Percentiles rank a stretch among this genome's conserved stretches.
Conservation (phyloP, 768 basidiomycete genomes). For the Collybiopsis luxurians region DNA sequence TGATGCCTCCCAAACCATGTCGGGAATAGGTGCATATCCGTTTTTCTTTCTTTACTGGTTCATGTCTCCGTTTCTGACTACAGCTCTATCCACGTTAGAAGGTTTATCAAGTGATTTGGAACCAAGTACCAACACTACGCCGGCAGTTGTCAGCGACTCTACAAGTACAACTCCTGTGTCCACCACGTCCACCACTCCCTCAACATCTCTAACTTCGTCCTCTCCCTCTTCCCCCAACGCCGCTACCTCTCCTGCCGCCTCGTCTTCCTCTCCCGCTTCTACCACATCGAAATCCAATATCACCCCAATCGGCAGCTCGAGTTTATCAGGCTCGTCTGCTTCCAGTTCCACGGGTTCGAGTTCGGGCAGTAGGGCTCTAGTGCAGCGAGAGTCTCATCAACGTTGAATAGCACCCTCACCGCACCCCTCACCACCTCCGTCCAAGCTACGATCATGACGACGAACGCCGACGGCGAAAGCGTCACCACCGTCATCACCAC, state of each 20-base stretch:
- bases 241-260: background rate
- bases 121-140: too few relatives aligned
- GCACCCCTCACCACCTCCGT: background rate
- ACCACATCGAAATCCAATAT: background rate
- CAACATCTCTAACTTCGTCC: too few relatives aligned
- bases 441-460: background rate
- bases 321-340: too few relatives aligned
- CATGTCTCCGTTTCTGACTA: too few relatives aligned
- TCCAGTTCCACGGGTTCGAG: background rate
- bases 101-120: too few relatives aligned
- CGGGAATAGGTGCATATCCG: too few relatives aligned
- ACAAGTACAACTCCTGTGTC: background rate
- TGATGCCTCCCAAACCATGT: too few relatives aligned
- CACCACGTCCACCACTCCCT: background rate
- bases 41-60: too few relatives aligned
- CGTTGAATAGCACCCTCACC: slow-evolving; percentile 1
- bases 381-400: background rate
- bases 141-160: too few relatives aligned
- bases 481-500: too few relatives aligned
- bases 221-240: background rate
- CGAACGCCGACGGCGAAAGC: background rate
- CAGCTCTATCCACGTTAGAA: too few relatives aligned
- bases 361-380: background rate
- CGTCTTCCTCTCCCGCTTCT: slow-evolving; percentile 8
- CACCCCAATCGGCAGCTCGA: too few relatives aligned